These are phyloP conservation scores for Mucor velutinosus DNA, from an alignment of 371 early-diverging fungal genomes.

Conservation along the genomic window DNA sequence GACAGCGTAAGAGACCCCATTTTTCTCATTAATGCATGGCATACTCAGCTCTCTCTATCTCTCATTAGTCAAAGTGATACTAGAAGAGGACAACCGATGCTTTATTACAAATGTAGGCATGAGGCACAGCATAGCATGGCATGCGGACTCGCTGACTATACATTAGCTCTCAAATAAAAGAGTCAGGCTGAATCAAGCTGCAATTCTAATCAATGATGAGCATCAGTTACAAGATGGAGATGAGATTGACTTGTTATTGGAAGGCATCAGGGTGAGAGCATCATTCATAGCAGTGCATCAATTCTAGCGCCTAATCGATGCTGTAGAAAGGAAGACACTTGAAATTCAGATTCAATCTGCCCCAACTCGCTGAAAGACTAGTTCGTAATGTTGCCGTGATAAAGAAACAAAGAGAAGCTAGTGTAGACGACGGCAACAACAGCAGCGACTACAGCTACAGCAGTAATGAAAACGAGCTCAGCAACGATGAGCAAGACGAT, in stretches of 20 bases:
- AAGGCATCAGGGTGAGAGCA: background rate
- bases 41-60: background rate
- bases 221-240: background rate
- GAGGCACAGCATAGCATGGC: background rate
- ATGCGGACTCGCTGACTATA: background rate
- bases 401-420: background rate
- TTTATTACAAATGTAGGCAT: constrained; percentile 10
- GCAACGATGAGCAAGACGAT: background rate
- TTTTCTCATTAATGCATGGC: background rate
- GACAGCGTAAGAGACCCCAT: background rate
- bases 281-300: background rate
- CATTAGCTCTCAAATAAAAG: background rate
- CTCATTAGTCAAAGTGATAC: background rate
- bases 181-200: background rate
- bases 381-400: background rate
- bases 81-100: constrained; percentile 8
- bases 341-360: background rate
- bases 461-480: background rate
- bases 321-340: background rate
- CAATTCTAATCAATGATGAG: background rate
- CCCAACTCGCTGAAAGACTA: background rate
- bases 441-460: background rate
- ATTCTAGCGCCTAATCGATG: background rate
- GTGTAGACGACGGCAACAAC: background rate
- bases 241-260: background rate